These are phyloP conservation scores for Phaeosphaeria sp. DNA, from an alignment of 2,329 filamentous ascomycete genomes.

Conservation along the genomic window DNA sequence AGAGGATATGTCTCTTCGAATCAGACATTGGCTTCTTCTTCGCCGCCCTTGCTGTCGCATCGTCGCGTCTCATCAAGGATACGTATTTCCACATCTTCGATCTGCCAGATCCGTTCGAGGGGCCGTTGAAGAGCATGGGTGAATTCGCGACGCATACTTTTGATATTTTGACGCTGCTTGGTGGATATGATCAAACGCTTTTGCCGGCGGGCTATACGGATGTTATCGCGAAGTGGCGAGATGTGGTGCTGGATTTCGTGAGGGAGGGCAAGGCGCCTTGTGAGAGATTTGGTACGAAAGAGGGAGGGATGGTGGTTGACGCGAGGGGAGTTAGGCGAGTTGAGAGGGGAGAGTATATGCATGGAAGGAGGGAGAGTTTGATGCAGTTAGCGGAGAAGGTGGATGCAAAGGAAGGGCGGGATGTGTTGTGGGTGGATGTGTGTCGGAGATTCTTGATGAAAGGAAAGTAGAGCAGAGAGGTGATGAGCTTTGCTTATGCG, in stretches of 20 bases:
- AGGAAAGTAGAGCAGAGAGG: constrained; percentile 9
- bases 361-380: constrained; percentile 11
- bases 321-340: constrained; percentile 15
- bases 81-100: constrained; percentile 27
- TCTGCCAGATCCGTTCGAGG: constrained; percentile 20
- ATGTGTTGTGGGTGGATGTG: constrained; percentile 23
- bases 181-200: constrained; percentile 17
- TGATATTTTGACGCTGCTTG: constrained; percentile 22
- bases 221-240: constrained; percentile 13
- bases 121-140: constrained; percentile 14
- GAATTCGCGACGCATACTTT: constrained; percentile 24
- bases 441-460: constrained; percentile 24
- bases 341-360: constrained; percentile 12
- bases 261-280: constrained; percentile 13
- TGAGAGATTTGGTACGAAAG: constrained; percentile 7
- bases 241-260: constrained; percentile 19
- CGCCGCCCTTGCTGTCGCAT: constrained; percentile 10
- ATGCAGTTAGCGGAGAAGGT: constrained; percentile 16
- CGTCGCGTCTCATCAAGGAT: constrained; percentile 10
- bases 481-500: neutral
- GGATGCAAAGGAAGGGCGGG: constrained; percentile 12
- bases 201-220: constrained; percentile 13
- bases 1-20: constrained; percentile 24
- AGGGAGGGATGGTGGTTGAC: constrained; percentile 11
- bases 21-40: constrained; percentile 26